Conservation (phyloP, 108 stramenopile species). For the Nitzschia putrida region DNA sequence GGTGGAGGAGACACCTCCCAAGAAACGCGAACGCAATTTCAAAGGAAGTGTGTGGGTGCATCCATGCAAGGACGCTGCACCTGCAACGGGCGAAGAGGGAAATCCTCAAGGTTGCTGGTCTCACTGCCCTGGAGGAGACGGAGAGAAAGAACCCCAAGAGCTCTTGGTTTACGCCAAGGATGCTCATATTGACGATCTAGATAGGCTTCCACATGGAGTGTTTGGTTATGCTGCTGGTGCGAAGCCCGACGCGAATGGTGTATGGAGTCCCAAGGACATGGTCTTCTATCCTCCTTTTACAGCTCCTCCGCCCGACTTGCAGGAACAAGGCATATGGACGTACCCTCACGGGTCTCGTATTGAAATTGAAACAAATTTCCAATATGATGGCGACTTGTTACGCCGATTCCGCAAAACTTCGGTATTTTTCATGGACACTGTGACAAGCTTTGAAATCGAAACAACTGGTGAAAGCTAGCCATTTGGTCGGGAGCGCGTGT, state of each 20-base stretch:
- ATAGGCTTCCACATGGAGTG: conserved; percentile 9
- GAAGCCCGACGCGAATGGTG: conserved; percentile 17
- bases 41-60: conserved; percentile 11
- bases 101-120: conserved; percentile 24
- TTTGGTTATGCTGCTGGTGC: conserved; percentile 16
- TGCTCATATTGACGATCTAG: neutral
- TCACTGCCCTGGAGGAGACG: neutral
- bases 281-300: conserved; percentile 25
- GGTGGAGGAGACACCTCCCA: neutral
- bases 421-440: conserved; percentile 18
- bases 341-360: conserved; percentile 13
- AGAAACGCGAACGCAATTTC: neutral
- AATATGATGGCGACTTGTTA: conserved; percentile 3
- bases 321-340: conserved; percentile 15
- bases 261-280: conserved; percentile 29
- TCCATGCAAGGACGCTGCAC: conserved; percentile 8
- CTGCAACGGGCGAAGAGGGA: conserved; percentile 10
- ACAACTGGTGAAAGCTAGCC: no score
- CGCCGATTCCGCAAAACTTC: neutral
- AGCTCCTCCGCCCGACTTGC: conserved; percentile 1
- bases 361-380: neutral
- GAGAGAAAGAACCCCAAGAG: conserved; percentile 13
- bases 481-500: no score
- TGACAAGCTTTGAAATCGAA: neutral
- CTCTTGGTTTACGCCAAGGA: conserved; percentile 2